Evolutionary conservation across 2,329 filamentous ascomycete species (phyloP).

Genomic region (Ceratocystis diversiconidia): DNA sequence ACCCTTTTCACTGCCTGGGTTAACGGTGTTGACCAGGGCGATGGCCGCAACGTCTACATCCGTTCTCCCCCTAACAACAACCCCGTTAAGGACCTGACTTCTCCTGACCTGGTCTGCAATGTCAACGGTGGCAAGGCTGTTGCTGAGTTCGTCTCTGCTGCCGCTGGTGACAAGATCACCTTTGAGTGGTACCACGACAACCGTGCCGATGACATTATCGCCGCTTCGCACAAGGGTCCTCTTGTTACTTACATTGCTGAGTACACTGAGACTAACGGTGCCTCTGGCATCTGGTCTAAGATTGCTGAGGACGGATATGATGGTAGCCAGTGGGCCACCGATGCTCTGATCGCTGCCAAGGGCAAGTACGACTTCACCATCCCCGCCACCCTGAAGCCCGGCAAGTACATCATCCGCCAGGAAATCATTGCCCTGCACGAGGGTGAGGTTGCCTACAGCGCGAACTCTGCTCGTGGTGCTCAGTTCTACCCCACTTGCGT

Average conservation of each 20-base stretch:
- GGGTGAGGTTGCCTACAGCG: slow-evolving; percentile 27
- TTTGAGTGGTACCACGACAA: slow-evolving; percentile 39
- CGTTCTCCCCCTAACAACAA: slow-evolving; percentile 32
- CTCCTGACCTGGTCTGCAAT: slow-evolving; percentile 32
- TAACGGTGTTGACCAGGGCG: slow-evolving; percentile 32
- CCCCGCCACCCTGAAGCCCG: slow-evolving; percentile 31
- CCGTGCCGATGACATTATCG: slow-evolving; percentile 39
- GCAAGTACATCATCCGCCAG: slow-evolving; percentile 41
- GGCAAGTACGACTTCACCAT: slow-evolving; percentile 36
- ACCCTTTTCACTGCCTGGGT: slow-evolving; percentile 35
- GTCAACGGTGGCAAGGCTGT: slow-evolving; percentile 28
- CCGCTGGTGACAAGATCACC: slow-evolving; percentile 33
- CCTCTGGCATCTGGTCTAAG: slow-evolving; percentile 38
- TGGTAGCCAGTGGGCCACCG: slow-evolving; percentile 30
- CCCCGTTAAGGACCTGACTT: slow-evolving; percentile 32
- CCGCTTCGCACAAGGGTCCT: slow-evolving; percentile 37
- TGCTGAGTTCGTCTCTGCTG: slow-evolving; percentile 29
- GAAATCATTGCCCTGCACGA: slow-evolving; percentile 42
- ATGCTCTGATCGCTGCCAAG: slow-evolving; percentile 34
- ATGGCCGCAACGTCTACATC: slow-evolving; percentile 31
- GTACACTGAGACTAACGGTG: slow-evolving; percentile 30
- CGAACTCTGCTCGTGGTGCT: slow-evolving; percentile 28
- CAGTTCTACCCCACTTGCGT: slow-evolving; percentile 39
- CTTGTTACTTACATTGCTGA: slow-evolving; percentile 39
- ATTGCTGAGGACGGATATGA: slow-evolving; percentile 27